Conservation (phyloP, 345 rosid genomes). For the Linum trigynum region DNA sequence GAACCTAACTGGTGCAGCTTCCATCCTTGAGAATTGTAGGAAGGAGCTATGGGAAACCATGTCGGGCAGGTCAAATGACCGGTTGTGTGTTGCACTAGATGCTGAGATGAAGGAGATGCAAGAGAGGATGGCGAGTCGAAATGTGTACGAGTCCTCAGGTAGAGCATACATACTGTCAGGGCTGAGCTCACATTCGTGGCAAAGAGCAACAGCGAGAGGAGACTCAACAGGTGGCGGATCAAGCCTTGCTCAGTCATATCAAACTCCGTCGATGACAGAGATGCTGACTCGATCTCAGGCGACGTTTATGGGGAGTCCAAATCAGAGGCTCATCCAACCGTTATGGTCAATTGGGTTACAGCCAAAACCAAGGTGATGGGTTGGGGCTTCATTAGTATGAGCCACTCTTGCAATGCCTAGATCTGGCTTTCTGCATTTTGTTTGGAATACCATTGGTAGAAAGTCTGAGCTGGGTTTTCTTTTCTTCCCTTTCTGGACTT, state of each 20-base stretch:
- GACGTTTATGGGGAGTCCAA: conserved; percentile 32
- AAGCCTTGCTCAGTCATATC: conserved; percentile 72
- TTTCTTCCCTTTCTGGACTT: conserved; percentile 12
- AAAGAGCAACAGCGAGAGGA: conserved; percentile 95
- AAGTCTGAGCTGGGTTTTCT: conserved; percentile 11
- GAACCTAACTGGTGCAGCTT: conserved; percentile 59
- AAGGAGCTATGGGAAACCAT: conserved; percentile 45
- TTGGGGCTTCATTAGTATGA: background rate
- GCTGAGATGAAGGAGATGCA: conserved; percentile 95
- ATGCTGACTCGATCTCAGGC: conserved; percentile 87
- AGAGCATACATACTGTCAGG: conserved; percentile 95
- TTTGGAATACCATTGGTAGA: conserved; percentile 22
- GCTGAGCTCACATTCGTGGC: conserved; percentile 98
- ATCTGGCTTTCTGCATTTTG: conserved; percentile 15
- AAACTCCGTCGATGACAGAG: conserved; percentile 88
- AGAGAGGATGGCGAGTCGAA: conserved; percentile 90
- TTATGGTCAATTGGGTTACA: conserved; percentile 46
- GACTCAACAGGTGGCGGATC: conserved; percentile 69
- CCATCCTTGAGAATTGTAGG: conserved; percentile 57
- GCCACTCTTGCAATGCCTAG: background rate
- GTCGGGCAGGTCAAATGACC: conserved; percentile 60
- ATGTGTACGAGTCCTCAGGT: conserved; percentile 84
- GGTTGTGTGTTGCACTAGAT: conserved; percentile 67
- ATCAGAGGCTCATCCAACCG: conserved; percentile 63
- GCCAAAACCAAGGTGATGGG: conserved; percentile 63